Base-by-base conservation (phyloP, 2,329 filamentous ascomycete genomes). In the Lecanicillium sp. region DNA sequence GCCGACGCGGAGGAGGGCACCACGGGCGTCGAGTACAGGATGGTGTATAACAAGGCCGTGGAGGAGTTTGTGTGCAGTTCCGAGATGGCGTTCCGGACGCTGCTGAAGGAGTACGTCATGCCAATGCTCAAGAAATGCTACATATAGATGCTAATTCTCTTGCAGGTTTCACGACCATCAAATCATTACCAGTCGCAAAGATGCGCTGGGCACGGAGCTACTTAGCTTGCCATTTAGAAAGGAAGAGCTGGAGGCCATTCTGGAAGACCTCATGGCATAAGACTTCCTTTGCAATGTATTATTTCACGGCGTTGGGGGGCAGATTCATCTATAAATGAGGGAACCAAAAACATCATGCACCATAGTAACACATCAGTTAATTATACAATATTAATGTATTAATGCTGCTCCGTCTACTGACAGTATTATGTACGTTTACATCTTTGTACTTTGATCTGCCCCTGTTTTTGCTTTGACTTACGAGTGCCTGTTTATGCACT, bases 51-150 rank as follows among this genome's bases (percentile, higher is more conserved):
- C 63, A 96, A 95, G 70, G 90, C 93, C 2, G 86, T 91, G 5
- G 90, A 96, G 67, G 90, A 95, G 61, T 97, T 98, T 65, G 93
- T 98, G 42, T 96, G 91, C 64, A 93, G 87, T 57, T 95, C 87
- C 51, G 93, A 97, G 69, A 90, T 97, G 78, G 90, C 88, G 53
- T 97, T 97, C 70, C 78, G 93, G 52, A 95, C 90, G 21, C 65
- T 98, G 62, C 68, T 98, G 53, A 97, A 97, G 69, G 93, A 98
- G 78, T 93, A 67, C 53, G 81, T 68, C 29, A 38, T 42, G 37
- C 48, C 49, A 19, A 23, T 15, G 23, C 29, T 27, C 19, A 3
- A 3, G 9, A 20, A 2, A 8, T 17, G 21, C 6, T 7, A 7
- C 9, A 14, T 10, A 24, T 24, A 3, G 19, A 15, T 29, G 41